phyloP scores from a whole-genome alignment of 805 yeast genomes.

The Lachancea sp. region DNA sequence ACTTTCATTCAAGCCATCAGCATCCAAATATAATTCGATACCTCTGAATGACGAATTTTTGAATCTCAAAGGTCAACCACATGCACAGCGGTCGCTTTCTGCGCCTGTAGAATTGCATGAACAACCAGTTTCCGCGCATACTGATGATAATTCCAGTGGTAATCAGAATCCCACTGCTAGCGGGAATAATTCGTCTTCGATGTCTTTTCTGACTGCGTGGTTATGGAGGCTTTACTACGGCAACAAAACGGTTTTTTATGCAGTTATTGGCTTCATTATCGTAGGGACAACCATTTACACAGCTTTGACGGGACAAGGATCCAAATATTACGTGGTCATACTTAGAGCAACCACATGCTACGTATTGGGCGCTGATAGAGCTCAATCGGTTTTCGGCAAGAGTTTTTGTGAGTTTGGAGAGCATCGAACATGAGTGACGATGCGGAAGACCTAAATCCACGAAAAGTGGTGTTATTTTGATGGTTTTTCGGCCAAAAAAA shows the following conservation, averaged over 20 bases:
- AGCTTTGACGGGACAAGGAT: conserved; percentile 8
- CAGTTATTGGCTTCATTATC: conserved; percentile 1
- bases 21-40: neutral
- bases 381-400: conserved; percentile 8
- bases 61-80: neutral
- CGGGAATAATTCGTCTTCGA: neutral
- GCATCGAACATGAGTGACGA: neutral
- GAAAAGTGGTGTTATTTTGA: neutral
- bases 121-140: neutral
- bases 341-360: conserved; percentile 10
- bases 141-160: neutral
- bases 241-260: conserved; percentile 5
- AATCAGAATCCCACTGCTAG: neutral
- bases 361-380: conserved; percentile 8
- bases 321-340: conserved; percentile 7
- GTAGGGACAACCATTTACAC: conserved; percentile 7
- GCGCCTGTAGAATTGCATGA: neutral
- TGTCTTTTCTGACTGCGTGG: conserved; percentile 3
- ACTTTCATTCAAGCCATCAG: neutral
- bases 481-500: too few relatives aligned
- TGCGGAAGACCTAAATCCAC: neutral
- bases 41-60: neutral
- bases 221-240: conserved; percentile 7
- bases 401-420: conserved; percentile 8
- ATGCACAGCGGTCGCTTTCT: neutral